Evolutionary conservation across 169 alveolate genomes (phyloP).

Genomic region (Plasmodium gonderi): DNA sequence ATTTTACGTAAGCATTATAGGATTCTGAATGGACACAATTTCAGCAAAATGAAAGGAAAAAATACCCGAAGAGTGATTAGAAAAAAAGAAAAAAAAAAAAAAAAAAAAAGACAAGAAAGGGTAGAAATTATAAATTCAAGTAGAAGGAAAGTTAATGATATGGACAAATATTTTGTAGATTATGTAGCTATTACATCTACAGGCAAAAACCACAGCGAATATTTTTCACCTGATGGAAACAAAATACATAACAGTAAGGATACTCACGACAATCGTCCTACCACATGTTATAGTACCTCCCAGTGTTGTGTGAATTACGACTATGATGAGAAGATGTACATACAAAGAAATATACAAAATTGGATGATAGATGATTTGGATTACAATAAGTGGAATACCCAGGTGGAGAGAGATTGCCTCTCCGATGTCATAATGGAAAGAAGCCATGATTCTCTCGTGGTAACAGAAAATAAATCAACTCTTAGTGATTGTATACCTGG

Average conservation of each 20-base stretch:
- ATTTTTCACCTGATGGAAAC: neutral
- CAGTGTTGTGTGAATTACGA: neutral
- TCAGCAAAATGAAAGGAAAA: neutral
- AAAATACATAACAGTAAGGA: neutral
- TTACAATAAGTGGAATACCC: neutral
- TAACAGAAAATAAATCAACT: too few species aligned
- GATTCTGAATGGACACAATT: constrained; percentile 22
- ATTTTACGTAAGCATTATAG: constrained; percentile 53
- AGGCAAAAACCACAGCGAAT: neutral
- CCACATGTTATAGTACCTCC: too few species aligned
- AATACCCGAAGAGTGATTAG: neutral
- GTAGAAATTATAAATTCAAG: neutral
- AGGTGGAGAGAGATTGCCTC: neutral
- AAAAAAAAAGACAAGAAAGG: neutral
- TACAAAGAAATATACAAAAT: neutral
- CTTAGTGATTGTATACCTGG: constrained; percentile 27
- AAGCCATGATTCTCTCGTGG: neutral
- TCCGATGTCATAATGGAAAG: neutral
- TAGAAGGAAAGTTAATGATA: neutral
- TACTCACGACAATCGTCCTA: neutral
- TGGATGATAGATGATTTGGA: neutral
- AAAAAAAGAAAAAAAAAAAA: neutral
- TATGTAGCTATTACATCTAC: neutral
- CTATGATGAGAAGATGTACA: neutral
- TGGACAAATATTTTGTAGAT: neutral